Conservation (phyloP, 1,139 yeast genomes). For the Sugiyamaella pinicola region DNA sequence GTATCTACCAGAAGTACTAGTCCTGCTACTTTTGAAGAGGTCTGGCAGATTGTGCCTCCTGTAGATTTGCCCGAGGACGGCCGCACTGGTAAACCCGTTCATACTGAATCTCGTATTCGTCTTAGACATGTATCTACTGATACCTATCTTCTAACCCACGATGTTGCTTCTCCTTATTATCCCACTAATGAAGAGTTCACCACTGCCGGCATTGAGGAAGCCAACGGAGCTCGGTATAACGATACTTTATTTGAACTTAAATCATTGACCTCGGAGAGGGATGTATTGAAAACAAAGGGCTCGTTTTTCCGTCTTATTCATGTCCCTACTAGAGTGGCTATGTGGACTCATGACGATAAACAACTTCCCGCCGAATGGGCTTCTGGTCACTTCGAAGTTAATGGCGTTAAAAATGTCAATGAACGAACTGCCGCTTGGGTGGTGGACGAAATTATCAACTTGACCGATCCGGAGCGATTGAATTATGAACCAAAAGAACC, state of each 20-base stretch:
- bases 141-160: conserved; percentile 82
- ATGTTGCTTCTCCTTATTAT: conserved; percentile 92
- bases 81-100: conserved; percentile 52
- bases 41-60: conserved; percentile 86
- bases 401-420: conserved; percentile 81
- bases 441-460: conserved; percentile 68
- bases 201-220: conserved; percentile 62
- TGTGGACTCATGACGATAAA: conserved; percentile 91
- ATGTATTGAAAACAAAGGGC: conserved; percentile 66
- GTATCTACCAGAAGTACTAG: conserved; percentile 67
- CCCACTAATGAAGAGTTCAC: conserved; percentile 93
- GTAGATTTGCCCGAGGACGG: conserved; percentile 46
- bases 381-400: conserved; percentile 85
- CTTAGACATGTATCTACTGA: conserved; percentile 81
- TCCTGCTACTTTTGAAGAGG: conserved; percentile 63
- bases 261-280: conserved; percentile 55
- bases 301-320: conserved; percentile 72
- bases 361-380: conserved; percentile 89
- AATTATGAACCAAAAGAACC: conserved; percentile 53
- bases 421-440: conserved; percentile 75
- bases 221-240: conserved; percentile 58
- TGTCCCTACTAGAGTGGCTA: conserved; percentile 82
- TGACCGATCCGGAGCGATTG: conserved; percentile 62
- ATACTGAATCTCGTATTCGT: conserved; percentile 69
- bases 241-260: conserved; percentile 81